Evolutionary conservation across 2,329 filamentous ascomycete species (phyloP).

Genomic region (Sclerotinia spermophila): DNA sequence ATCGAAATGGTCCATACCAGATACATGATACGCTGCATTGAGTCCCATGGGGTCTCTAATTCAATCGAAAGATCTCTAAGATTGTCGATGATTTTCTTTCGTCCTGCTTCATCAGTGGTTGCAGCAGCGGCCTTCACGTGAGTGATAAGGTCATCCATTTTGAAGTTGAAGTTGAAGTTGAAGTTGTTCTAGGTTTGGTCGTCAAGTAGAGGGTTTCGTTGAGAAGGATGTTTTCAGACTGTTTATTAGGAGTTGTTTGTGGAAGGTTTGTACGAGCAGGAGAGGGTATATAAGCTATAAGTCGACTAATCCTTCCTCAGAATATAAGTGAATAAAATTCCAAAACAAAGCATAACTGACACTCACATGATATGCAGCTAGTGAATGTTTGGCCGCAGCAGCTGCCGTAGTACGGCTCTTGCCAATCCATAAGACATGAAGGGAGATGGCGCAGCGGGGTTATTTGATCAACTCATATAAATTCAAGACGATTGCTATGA

Average conservation of each 20-base stretch:
- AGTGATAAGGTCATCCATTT: constrained; percentile 1
- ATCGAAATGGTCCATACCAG: background rate
- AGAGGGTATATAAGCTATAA: background rate
- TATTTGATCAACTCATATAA: background rate
- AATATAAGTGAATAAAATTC: background rate
- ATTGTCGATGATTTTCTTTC: constrained; percentile 12
- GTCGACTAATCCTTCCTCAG: background rate
- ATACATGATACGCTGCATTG: constrained; percentile 17
- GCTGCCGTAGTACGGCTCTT: background rate
- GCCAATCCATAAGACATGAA: background rate
- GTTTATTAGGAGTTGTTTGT: background rate
- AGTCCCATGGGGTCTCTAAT: constrained; percentile 18
- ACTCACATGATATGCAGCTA: background rate
- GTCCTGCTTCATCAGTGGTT: constrained; percentile 5
- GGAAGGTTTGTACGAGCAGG: background rate
- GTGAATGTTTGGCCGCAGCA: background rate
- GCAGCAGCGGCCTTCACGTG: constrained; percentile 6
- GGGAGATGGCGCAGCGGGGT: background rate
- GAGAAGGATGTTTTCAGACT: background rate
- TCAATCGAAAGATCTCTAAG: constrained; percentile 15
- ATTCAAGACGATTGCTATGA: background rate
- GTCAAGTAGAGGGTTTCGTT: background rate
- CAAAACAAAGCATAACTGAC: background rate
- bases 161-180: background rate
- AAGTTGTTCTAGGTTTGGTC: background rate